Conservation (phyloP, 2,329 filamentous ascomycete genomes). For the Fusarium tuaranense region DNA sequence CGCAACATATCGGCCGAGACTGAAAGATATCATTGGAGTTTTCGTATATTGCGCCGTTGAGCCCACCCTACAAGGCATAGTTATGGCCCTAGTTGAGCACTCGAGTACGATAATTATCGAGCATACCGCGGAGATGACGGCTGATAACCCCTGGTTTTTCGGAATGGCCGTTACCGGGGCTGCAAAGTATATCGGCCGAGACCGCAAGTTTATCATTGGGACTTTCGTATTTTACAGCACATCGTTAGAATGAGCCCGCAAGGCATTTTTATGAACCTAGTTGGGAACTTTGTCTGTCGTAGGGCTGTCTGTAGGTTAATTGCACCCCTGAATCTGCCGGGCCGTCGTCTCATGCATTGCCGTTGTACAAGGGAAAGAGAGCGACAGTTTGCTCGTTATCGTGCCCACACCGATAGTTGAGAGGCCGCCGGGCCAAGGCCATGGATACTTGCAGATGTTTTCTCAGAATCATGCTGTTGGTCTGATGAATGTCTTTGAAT, state of each 20-base stretch:
- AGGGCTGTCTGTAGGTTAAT: background rate
- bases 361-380: slow-evolving; percentile 44
- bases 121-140: background rate
- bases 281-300: slow-evolving; percentile 16
- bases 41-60: slow-evolving; percentile 44
- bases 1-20: slow-evolving; percentile 48
- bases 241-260: background rate
- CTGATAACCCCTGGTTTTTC: background rate
- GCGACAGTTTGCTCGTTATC: slow-evolving; percentile 11
- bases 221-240: background rate
- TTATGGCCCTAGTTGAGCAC: slow-evolving; percentile 40
- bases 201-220: background rate
- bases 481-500: background rate
- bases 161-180: background rate
- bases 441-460: background rate
- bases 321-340: background rate
- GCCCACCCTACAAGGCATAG: slow-evolving; percentile 37
- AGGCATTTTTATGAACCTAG: background rate
- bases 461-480: background rate
- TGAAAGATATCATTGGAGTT: slow-evolving; percentile 44
- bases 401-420: background rate
- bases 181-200: background rate
- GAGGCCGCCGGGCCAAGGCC: background rate
- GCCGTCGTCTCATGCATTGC: slow-evolving; percentile 37
- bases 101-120: background rate